phyloP scores from a whole-genome alignment of 495 filamentous ascomycete genomes.

The Aspergillus saccharolyticus region DNA sequence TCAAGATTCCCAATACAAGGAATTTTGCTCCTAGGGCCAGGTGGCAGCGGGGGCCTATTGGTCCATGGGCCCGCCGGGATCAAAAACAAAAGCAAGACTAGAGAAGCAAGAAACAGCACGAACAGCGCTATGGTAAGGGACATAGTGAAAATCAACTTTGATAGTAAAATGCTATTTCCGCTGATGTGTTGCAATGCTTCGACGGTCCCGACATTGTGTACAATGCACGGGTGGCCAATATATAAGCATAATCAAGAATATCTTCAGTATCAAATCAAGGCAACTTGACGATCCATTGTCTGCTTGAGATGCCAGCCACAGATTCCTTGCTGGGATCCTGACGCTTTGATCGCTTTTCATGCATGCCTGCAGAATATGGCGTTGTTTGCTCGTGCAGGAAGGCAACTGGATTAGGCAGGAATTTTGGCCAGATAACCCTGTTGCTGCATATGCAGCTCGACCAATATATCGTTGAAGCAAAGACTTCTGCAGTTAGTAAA shows the following conservation, averaged over 20 bases:
- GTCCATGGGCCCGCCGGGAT: background rate
- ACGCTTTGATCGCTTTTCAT: background rate
- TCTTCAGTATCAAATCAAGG: background rate
- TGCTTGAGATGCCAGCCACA: background rate
- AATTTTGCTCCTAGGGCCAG: background rate
- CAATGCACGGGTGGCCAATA: background rate
- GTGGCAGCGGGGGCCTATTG: background rate
- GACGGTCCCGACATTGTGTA: background rate
- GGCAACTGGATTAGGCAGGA: background rate
- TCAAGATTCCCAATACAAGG: background rate
- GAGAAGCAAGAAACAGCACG: background rate
- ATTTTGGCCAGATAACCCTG: background rate
- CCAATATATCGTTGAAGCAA: no score
- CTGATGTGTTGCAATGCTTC: no score
- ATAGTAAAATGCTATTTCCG: background rate
- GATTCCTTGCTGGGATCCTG: background rate
- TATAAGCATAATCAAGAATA: background rate
- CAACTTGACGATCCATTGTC: background rate
- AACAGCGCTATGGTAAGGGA: background rate
- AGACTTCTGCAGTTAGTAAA: background rate
- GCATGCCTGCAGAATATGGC: background rate
- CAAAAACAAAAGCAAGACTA: background rate
- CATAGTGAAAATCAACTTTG: background rate
- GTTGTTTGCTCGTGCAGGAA: background rate
- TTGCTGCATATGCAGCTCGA: background rate